These are phyloP conservation scores for Fusarium burgessii DNA, from an alignment of 2,329 filamentous ascomycete genomes.

Conservation along the genomic window DNA sequence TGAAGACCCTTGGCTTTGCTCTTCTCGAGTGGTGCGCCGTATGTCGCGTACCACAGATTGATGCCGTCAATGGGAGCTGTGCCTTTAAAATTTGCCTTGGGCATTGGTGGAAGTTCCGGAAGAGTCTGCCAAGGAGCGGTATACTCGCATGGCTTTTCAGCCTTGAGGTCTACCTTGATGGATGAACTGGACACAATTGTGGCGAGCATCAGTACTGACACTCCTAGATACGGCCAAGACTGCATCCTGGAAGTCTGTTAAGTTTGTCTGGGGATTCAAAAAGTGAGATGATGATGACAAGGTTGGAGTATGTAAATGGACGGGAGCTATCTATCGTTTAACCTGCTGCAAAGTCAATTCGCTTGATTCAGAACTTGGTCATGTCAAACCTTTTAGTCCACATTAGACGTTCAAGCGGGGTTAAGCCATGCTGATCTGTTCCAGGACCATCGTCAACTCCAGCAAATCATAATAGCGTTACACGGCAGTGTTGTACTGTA, in stretches of 20 bases:
- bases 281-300: background rate
- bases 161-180: background rate
- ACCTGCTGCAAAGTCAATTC: background rate
- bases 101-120: background rate
- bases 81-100: background rate
- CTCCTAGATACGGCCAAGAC: background rate
- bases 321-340: background rate
- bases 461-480: too few species aligned
- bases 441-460: too few species aligned
- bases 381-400: background rate
- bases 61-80: background rate
- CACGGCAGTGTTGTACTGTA: too few species aligned
- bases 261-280: accelerated
- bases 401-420: background rate
- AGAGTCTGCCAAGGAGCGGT: slow-evolving; percentile 1
- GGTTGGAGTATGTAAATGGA: background rate
- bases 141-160: background rate
- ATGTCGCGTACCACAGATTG: slow-evolving; percentile 4
- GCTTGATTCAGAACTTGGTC: background rate
- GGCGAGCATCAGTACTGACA: background rate
- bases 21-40: background rate
- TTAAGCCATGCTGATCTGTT: background rate
- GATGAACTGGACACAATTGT: background rate
- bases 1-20: background rate
- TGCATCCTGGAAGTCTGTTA: background rate